Percentiles rank a stretch among this genome's conserved stretches.
phyloP scores from a whole-genome alignment of 805 yeast species.

The Blastobotrys muscicola region DNA sequence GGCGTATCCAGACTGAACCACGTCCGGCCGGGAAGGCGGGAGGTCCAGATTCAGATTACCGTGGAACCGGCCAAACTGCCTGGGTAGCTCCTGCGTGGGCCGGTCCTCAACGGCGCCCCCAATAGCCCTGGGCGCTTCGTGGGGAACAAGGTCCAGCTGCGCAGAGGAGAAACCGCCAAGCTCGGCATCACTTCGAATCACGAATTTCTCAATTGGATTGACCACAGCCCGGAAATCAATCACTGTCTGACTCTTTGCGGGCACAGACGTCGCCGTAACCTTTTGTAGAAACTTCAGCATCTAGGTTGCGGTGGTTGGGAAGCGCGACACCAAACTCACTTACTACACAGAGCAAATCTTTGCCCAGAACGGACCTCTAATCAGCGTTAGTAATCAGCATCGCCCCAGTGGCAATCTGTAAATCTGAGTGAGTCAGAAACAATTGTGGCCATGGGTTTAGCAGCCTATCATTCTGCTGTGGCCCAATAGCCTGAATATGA shows the following conservation, averaged over 20 bases:
- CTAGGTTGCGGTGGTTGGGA: conserved; percentile 3
- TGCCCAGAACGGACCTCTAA: background rate
- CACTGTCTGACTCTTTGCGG: conserved; percentile 32
- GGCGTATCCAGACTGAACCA: conserved; percentile 60
- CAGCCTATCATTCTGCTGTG: too few relatives aligned
- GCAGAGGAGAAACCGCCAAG: conserved; percentile 73
- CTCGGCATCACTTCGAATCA: conserved; percentile 63
- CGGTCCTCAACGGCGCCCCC: background rate
- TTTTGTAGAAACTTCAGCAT: conserved; percentile 6
- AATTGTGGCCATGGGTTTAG: too few relatives aligned
- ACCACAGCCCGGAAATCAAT: conserved; percentile 48
- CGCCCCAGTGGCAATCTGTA: too few relatives aligned
- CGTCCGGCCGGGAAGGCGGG: conserved; percentile 55
- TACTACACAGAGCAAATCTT: too few relatives aligned
- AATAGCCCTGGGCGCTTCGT: conserved; percentile 19
- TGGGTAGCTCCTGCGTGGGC: too few relatives aligned
- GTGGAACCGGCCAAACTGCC: conserved; percentile 48
- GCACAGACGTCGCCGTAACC: conserved; percentile 9
- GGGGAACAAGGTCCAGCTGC: conserved; percentile 33
- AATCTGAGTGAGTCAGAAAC: too few relatives aligned
- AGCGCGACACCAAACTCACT: background rate
- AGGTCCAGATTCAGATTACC: conserved; percentile 62
- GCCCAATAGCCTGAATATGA: too few relatives aligned
- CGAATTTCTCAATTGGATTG: conserved; percentile 37
- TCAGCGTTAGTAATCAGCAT: background rate